Conservation (phyloP, 176 grass and related monocot species). For the Rhipidocladum racemiflorum region DNA sequence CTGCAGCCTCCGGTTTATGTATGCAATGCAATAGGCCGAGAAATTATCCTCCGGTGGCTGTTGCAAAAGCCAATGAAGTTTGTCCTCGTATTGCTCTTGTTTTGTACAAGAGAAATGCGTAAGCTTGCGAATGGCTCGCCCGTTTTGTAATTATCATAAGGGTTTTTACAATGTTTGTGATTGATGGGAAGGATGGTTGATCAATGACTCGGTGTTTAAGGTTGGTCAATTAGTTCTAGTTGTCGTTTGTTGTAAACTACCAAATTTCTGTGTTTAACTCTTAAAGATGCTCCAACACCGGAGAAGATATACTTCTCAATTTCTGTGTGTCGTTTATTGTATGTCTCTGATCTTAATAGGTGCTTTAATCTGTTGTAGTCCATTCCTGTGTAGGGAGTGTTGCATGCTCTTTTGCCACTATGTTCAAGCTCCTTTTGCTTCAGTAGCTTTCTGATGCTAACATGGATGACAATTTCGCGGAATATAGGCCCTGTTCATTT, state of each 20-base stretch:
- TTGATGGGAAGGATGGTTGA: not conserved
- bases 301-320: conserved; percentile 15
- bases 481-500: no score
- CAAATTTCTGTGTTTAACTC: not conserved
- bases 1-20: conserved; percentile 1
- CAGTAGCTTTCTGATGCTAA: not conserved
- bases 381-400: not conserved
- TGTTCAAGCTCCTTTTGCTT: not conserved
- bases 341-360: not conserved
- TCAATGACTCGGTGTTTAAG: not conserved
- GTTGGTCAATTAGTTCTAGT: not conserved
- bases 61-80: not conserved
- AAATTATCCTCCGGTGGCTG: not conserved
- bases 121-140: conserved; percentile 21
- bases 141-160: conserved; percentile 27
- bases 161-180: not conserved
- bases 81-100: not conserved
- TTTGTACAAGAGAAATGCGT: conserved; percentile 18
- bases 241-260: conserved; percentile 22
- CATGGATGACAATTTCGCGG: not conserved
- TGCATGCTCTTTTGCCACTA: not conserved
- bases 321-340: not conserved
- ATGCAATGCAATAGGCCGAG: conserved; percentile 16
- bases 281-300: not conserved
- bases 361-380: not conserved